Conservation (phyloP, 148 eudicot genomes). For the Vaccinium macrocarpon region DNA sequence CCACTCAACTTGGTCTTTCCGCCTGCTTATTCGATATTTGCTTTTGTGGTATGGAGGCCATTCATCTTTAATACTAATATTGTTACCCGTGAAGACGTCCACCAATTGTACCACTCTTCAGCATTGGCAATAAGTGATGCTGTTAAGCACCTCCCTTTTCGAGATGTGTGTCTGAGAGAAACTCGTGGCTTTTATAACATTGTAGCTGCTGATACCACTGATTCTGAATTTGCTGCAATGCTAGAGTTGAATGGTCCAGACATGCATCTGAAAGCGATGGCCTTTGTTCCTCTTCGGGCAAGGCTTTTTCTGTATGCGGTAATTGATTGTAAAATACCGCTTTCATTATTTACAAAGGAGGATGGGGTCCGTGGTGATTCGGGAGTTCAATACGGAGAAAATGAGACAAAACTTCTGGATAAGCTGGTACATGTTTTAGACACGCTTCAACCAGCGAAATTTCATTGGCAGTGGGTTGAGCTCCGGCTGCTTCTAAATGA, state of each 20-base stretch:
- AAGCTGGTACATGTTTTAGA: constrained; percentile 76
- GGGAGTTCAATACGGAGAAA: constrained; percentile 46
- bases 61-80: constrained; percentile 45
- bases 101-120: constrained; percentile 64
- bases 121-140: constrained; percentile 63
- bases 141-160: constrained; percentile 86
- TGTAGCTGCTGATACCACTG: constrained; percentile 69
- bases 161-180: constrained; percentile 84
- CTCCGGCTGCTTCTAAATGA: constrained; percentile 83
- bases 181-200: constrained; percentile 68
- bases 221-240: constrained; percentile 77
- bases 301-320: constrained; percentile 84
- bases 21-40: constrained; percentile 91
- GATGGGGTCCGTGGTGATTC: constrained; percentile 43
- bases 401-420: constrained; percentile 62
- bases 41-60: constrained; percentile 84
- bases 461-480: constrained; percentile 99
- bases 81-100: constrained; percentile 58
- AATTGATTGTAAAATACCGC: constrained; percentile 80
- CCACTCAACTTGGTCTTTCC: constrained; percentile 73
- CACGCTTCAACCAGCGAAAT: constrained; percentile 87
- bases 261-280: constrained; percentile 53
- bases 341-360: constrained; percentile 35
- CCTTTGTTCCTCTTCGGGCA: constrained; percentile 83
- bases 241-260: constrained; percentile 66